Evolutionary conservation across 441 rosid genomes (phyloP).

Genomic region (Viola pubescens): DNA sequence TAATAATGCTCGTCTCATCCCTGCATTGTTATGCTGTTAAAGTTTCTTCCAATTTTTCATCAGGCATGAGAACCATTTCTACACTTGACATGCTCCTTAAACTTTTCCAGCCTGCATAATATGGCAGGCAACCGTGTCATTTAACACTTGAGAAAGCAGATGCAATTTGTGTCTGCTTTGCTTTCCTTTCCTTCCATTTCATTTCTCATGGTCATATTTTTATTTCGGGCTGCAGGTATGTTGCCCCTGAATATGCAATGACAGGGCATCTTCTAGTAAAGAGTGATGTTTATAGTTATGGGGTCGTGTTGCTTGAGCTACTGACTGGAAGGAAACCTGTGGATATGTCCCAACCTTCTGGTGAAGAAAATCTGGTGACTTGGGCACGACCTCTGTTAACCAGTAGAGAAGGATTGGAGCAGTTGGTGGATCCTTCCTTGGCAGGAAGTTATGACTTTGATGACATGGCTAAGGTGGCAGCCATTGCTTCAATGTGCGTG

Average conservation of each 20-base stretch:
- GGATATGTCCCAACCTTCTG: slow-evolving; percentile 92
- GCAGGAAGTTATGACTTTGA: slow-evolving; percentile 70
- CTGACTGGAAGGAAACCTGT: slow-evolving; percentile 92
- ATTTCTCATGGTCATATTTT: too few species aligned
- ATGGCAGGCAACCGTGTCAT: too few species aligned
- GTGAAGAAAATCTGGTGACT: slow-evolving; percentile 93
- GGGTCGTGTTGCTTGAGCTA: slow-evolving; percentile 96
- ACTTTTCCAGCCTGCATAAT: too few species aligned
- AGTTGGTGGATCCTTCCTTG: slow-evolving; percentile 66
- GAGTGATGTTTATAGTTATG: slow-evolving; percentile 95
- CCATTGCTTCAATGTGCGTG: slow-evolving; percentile 95
- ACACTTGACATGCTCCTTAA: too few species aligned
- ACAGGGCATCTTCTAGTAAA: slow-evolving; percentile 96
- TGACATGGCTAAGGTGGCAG: slow-evolving; percentile 91
- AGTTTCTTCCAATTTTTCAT: not conserved
- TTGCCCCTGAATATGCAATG: slow-evolving; percentile 99
- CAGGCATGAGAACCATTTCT: not conserved
- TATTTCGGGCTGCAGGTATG: slow-evolving; percentile 53
- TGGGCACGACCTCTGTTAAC: slow-evolving; percentile 89
- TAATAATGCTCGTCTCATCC: slow-evolving; percentile 22
- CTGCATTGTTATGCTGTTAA: too few species aligned
- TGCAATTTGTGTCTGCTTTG: too few species aligned
- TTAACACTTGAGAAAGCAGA: too few species aligned
- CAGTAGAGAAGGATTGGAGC: slow-evolving; percentile 77
- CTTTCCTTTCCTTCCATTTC: too few species aligned